A percentile compares a stretch with the other conserved stretches of the same genome.
phyloP scores from a whole-genome alignment of 108 stramenopile species.

The Cylindrotheca closterium region DNA sequence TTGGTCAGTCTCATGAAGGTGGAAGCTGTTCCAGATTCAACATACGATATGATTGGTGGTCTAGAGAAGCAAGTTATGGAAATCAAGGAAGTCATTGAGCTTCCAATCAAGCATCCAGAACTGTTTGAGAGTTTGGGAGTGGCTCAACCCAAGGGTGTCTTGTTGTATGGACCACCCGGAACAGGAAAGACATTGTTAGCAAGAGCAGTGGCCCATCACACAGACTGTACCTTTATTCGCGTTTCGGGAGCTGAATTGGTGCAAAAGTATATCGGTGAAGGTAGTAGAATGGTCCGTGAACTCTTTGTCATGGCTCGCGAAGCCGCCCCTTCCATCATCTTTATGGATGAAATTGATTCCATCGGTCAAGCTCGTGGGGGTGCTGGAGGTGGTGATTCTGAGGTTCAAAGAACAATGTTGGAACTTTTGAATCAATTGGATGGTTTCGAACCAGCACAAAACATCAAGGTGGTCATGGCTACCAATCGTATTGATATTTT shows the following conservation, averaged over 20 bases:
- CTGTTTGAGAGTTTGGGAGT: conserved; percentile 98
- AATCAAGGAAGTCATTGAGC: conserved; percentile 99
- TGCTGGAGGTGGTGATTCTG: conserved; percentile 93
- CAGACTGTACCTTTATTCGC: conserved; percentile 99
- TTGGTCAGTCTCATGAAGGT: conserved; percentile 99
- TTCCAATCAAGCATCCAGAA: conserved; percentile 99
- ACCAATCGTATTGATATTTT: conserved; percentile 99
- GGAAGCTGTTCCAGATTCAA: conserved; percentile 99
- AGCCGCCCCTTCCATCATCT: conserved; percentile 98
- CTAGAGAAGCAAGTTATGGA: conserved; percentile 99
- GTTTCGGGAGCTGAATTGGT: conserved; percentile 98
- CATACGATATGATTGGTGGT: conserved; percentile 99
- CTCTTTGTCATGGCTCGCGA: conserved; percentile 99
- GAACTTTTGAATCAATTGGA: conserved; percentile 99
- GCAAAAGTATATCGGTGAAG: conserved; percentile 99
- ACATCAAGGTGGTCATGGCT: conserved; percentile 98
- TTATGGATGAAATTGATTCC: conserved; percentile 99
- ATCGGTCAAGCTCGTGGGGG: conserved; percentile 92
- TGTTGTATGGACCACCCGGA: conserved; percentile 98
- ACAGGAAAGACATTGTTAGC: conserved; percentile 99
- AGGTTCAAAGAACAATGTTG: conserved; percentile 99
- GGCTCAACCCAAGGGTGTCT: conserved; percentile 98
- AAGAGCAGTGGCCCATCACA: conserved; percentile 99
- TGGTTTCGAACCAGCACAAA: conserved; percentile 98
- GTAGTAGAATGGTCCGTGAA: conserved; percentile 99